Conservation (phyloP, 257 asterid genomes). For the Sherardia arvensis region DNA sequence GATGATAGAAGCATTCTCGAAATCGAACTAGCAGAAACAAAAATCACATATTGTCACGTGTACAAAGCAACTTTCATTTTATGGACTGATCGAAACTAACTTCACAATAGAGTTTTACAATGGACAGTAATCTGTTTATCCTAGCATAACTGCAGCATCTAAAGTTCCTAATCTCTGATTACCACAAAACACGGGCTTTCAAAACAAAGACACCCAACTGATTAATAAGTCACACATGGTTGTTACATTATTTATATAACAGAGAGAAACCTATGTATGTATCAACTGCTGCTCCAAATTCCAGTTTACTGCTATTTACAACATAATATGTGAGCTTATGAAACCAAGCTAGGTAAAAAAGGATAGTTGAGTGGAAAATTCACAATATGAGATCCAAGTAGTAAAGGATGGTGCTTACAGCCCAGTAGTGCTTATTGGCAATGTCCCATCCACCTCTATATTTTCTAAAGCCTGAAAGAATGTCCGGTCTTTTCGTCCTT, state of each 20-base stretch:
- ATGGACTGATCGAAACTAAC: neutral
- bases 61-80: neutral
- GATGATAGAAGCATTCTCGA: neutral
- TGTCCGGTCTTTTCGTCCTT: slow-evolving; percentile 79
- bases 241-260: neutral
- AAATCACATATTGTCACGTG: neutral
- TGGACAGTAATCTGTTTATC: neutral
- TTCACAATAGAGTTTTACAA: neutral
- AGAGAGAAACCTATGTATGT: neutral
- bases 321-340: neutral
- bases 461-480: slow-evolving; percentile 56
- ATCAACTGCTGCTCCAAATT: no score
- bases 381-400: neutral
- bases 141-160: neutral
- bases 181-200: neutral
- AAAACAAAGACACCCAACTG: neutral
- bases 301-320: neutral
- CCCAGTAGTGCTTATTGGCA: slow-evolving; percentile 87
- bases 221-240: neutral
- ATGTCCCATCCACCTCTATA: slow-evolving; percentile 99
- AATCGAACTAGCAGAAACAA: neutral
- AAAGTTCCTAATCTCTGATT: neutral
- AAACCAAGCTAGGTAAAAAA: neutral
- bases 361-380: neutral
- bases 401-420: slow-evolving; percentile 41